These are phyloP conservation scores for Micromonas pusilla DNA, from an alignment of 139 green algal genomes.

Conservation along the genomic window DNA sequence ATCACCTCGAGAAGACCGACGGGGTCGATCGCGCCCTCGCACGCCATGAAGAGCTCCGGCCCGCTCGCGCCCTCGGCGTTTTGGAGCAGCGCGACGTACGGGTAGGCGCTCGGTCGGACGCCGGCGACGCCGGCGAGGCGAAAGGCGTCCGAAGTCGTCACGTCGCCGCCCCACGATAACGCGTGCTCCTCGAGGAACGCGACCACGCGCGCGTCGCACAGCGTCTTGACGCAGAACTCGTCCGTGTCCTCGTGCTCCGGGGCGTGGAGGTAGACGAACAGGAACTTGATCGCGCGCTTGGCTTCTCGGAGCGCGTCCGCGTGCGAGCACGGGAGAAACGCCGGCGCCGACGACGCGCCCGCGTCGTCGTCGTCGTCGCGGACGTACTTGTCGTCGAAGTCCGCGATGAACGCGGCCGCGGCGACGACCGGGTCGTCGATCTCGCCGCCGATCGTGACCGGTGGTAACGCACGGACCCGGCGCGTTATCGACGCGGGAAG, in stretches of 20 bases:
- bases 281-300: not conserved
- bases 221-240: constrained; percentile 1
- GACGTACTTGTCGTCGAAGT: too few species aligned
- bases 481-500: not conserved
- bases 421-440: not conserved
- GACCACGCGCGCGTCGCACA: not conserved
- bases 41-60: not conserved
- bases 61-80: too few species aligned
- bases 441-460: not conserved
- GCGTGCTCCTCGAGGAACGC: not conserved
- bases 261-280: constrained; percentile 26
- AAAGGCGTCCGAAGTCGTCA: not conserved
- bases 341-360: not conserved
- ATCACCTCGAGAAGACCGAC: not conserved
- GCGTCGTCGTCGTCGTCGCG: not conserved
- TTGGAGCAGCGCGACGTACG: constrained; percentile 11
- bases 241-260: constrained; percentile 1
- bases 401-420: not conserved
- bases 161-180: constrained; percentile 20
- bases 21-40: not conserved
- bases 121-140: not conserved
- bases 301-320: not conserved
- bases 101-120: not conserved
- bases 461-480: not conserved
- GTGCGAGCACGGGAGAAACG: constrained; percentile 8